Evolutionary conservation across 495 filamentous ascomycete species (phyloP).

Genomic region (Friedmanniomyces simplex): DNA sequence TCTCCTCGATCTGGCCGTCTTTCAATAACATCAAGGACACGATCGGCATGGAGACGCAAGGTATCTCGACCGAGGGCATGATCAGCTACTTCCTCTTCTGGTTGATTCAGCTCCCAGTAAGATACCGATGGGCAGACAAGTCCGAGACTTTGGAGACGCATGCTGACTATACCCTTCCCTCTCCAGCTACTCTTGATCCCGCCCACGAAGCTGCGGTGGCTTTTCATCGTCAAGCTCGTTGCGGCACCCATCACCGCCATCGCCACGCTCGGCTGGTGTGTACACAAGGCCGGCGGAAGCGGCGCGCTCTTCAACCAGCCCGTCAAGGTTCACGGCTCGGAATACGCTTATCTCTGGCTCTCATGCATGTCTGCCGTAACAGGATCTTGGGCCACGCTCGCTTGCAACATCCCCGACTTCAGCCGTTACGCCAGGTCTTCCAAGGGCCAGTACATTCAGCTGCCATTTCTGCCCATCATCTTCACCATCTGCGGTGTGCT

Average conservation of each 20-base stretch:
- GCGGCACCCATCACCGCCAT: conserved; percentile 20
- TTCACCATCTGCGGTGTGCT: conserved; percentile 39
- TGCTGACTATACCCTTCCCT: too few relatives aligned
- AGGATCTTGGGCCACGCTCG: conserved; percentile 20
- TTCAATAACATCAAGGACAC: conserved; percentile 24
- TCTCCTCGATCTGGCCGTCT: conserved; percentile 45
- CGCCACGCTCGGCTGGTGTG: conserved; percentile 16
- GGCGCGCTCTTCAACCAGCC: background rate
- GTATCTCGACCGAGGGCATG: conserved; percentile 43
- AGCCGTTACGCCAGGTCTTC: conserved; percentile 44
- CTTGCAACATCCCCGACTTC: conserved; percentile 40
- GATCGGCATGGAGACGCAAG: conserved; percentile 15
- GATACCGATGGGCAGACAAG: too few relatives aligned
- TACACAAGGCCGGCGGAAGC: conserved; percentile 19
- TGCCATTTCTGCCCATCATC: conserved; percentile 49
- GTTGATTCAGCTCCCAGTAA: conserved; percentile 38
- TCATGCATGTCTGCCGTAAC: conserved; percentile 20
- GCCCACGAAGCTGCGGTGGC: conserved; percentile 40
- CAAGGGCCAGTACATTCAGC: conserved; percentile 45
- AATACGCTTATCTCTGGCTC: conserved; percentile 30
- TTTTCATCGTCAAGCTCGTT: conserved; percentile 42
- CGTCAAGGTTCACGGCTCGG: conserved; percentile 15
- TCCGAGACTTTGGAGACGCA: too few relatives aligned
- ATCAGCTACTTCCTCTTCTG: conserved; percentile 40
- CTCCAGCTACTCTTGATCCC: conserved; percentile 42